Evolutionary conservation across 208 protist species (phyloP), one percentile per base, ranked within the genome.

Genomic region (Leishmania aethiopica): DNA sequence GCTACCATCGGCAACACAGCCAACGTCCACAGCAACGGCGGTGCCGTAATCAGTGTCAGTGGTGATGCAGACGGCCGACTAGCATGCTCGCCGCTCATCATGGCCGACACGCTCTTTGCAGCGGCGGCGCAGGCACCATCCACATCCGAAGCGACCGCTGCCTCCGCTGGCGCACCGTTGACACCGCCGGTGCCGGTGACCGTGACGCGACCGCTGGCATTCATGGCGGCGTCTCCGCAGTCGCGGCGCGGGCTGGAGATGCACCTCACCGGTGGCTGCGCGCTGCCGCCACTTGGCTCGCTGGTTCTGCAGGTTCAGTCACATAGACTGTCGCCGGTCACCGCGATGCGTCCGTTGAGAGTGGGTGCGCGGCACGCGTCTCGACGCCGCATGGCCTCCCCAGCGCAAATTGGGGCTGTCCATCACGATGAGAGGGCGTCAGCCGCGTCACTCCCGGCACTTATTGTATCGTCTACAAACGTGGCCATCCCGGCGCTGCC

Each of bases 181-280:
- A 35, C 75, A 42, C 42, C 79, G 22, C n/a, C 79, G 28, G n/a
- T 32, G n/a, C 76, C 64, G 15, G 55, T 47, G 35, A 45, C n/a
- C 35, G 53, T 85, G 6, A 88, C 88, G 22, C 57, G 83, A 2
- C 90, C 88, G 5, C 81, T 94, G 19, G 88, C 90, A 32, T 79
- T 94, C 69, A 57, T 94, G 47, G 86, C 86, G 28, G 81, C 84
- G 13, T 81, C 75, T 19, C 84, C 86, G 71, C 67, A 37, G 35
- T 86, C 79, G 40, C 83, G 90, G 19, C 75, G 89, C 11, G 81
- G 79, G 40, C 64, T 90, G 62, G 90, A 94, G 83, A 67, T 79
- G 51, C 66, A 84, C 32, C 81, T 86, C 7, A 32, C 69, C 0
- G 82, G 84, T 6, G 88, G 90, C 60, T 94, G 88, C 51, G 88